These are phyloP conservation scores for Panaeolus cyanescens DNA, from an alignment of 768 basidiomycete species.

Conservation along the genomic window DNA sequence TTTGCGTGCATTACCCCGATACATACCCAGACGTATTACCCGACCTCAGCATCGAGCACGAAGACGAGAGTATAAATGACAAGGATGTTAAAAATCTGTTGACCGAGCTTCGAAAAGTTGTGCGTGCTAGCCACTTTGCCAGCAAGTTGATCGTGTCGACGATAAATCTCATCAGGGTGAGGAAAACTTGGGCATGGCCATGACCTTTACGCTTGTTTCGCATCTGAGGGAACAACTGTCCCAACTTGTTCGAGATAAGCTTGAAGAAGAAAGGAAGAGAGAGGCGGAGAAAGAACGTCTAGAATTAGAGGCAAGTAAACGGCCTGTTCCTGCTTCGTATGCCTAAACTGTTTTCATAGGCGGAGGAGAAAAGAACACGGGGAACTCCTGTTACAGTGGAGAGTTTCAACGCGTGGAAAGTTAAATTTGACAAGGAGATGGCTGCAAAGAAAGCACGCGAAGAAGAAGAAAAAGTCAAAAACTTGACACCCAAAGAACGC, in stretches of 20 bases:
- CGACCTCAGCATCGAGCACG: conserved; percentile 60
- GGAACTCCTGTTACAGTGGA: conserved; percentile 91
- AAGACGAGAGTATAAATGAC: conserved; percentile 63
- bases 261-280: conserved; percentile 54
- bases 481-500: conserved; percentile 74
- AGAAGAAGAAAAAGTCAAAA: conserved; percentile 76
- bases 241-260: conserved; percentile 58
- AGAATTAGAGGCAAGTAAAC: conserved; percentile 65
- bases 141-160: not conserved
- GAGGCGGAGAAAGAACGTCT: conserved; percentile 75
- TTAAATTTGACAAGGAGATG: conserved; percentile 74
- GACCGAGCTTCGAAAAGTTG: conserved; percentile 55
- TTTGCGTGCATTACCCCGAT: conserved; percentile 77
- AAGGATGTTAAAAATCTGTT: conserved; percentile 58
- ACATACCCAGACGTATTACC: conserved; percentile 87
- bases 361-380: conserved; percentile 81
- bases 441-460: conserved; percentile 58
- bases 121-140: conserved; percentile 31
- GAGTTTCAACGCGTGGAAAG: conserved; percentile 82
- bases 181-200: conserved; percentile 93
- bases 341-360: conserved; percentile 44
- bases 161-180: conserved; percentile 54
- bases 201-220: conserved; percentile 94
- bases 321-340: conserved; percentile 9
- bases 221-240: conserved; percentile 81